These are phyloP conservation scores for Blastobotrys mokoenaii DNA, from an alignment of 805 yeast species.

Conservation along the genomic window DNA sequence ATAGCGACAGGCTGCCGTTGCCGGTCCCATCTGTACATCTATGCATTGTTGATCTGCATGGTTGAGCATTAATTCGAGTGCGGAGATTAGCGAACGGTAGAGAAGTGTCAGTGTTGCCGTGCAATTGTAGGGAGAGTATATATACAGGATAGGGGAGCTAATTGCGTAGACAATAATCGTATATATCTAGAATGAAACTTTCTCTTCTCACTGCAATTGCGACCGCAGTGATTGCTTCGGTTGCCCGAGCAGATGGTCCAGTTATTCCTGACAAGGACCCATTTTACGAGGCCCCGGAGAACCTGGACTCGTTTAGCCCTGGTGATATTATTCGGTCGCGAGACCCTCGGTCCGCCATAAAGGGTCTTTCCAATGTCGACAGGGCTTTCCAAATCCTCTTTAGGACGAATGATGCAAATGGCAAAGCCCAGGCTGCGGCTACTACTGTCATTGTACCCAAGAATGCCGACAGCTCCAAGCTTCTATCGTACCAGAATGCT, in stretches of 20 bases:
- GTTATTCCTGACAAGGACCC: conserved; percentile 5
- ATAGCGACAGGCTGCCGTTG: too few relatives aligned
- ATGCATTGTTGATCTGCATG: too few relatives aligned
- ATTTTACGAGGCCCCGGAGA: conserved; percentile 4
- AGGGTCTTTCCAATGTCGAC: conserved; percentile 6
- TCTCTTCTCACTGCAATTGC: too few relatives aligned
- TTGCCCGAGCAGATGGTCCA: neutral
- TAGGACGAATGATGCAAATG: conserved; percentile 21
- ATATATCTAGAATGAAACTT: too few relatives aligned
- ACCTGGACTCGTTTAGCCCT: neutral
- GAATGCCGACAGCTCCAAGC: conserved; percentile 1
- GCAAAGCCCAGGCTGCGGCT: conserved; percentile 20
- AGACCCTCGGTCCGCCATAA: conserved; percentile 5
- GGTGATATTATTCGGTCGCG: conserved; percentile 4
- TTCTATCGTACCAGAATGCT: conserved; percentile 23
- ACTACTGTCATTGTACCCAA: conserved; percentile 24
- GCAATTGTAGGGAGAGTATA: too few relatives aligned
- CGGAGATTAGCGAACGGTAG: too few relatives aligned
- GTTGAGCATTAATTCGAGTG: too few relatives aligned
- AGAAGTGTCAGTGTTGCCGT: too few relatives aligned
- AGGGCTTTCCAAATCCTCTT: conserved; percentile 19
- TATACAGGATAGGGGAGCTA: too few relatives aligned
- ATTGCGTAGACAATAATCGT: too few relatives aligned
- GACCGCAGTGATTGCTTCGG: too few relatives aligned
- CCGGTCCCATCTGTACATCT: too few relatives aligned